phyloP scores from a whole-genome alignment of 495 filamentous ascomycete species.

The Delitschia confertaspora region DNA sequence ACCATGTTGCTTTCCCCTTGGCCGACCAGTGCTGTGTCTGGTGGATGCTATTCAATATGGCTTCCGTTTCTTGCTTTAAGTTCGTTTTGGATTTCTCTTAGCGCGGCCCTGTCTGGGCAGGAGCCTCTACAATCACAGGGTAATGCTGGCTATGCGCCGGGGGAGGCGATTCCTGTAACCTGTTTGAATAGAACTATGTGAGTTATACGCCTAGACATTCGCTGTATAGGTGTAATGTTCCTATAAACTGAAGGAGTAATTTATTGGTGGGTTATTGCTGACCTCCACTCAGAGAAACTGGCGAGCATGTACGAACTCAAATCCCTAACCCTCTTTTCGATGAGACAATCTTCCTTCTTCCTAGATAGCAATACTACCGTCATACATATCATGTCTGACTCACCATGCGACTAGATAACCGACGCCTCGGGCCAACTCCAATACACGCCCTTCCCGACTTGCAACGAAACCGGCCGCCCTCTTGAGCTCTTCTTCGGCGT shows the following conservation, averaged over 20 bases:
- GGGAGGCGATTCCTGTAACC: slow-evolving; percentile 49
- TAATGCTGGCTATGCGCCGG: slow-evolving; percentile 35
- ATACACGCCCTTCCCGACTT: slow-evolving; percentile 87
- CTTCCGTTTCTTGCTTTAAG: slow-evolving; percentile 11
- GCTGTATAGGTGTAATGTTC: too few relatives aligned
- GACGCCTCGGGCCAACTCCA: slow-evolving; percentile 72
- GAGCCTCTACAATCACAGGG: slow-evolving; percentile 23
- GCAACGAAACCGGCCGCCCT: slow-evolving; percentile 78
- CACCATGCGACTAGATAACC: slow-evolving; percentile 52
- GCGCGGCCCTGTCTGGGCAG: slow-evolving; percentile 24
- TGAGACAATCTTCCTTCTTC: too few relatives aligned
- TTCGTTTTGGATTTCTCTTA: slow-evolving; percentile 27
- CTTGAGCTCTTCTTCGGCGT: slow-evolving; percentile 80
- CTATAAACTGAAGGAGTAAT: background rate
- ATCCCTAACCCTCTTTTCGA: background rate
- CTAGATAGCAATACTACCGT: background rate
- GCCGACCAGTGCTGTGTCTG: slow-evolving; percentile 1
- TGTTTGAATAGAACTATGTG: slow-evolving; percentile 62
- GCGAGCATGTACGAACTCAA: slow-evolving; percentile 50
- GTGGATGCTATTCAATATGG: background rate
- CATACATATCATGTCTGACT: slow-evolving; percentile 13
- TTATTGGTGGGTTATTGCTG: slow-evolving; percentile 2
- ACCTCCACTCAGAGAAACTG: slow-evolving; percentile 42
- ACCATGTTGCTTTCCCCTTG: background rate
- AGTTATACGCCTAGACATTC: too few relatives aligned